Base-by-base conservation (phyloP, 768 basidiomycete species). In the Lyophyllum semitale region DNA sequence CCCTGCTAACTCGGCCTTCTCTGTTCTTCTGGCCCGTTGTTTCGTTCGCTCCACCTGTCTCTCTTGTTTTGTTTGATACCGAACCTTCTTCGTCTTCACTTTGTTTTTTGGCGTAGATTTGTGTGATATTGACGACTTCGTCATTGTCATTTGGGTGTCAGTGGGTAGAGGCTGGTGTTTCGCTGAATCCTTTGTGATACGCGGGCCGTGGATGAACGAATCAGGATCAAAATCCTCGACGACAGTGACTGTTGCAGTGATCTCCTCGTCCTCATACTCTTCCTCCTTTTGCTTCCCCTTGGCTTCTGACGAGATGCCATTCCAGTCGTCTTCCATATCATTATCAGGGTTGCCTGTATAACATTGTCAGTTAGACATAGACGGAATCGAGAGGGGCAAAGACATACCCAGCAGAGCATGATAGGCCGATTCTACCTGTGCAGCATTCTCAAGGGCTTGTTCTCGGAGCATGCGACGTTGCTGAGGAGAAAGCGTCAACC, bases 171-270 rank as follows among this genome's bases (percentile, higher is more conserved):
- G 9, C 33, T 45, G 26, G 27, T 13, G 41, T 35, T 46, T 27
- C 27, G 45, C 37, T 11, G 45, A 38, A 41, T 8, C 42, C 37
- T 51, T 30, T 37, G 22, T 13, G 53, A 43, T 40, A n/a, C 68
- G 59, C 35, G 75, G 71, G 7, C 77, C 84, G 59, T 84, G 80
- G 29, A 82, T 76, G 66, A 87, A 70, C 41, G 77, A 70, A 63
- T 83, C 79, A 20, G 90, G 84, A 68, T 95, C 92, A 68, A 96
- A 92, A 68, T 97, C 93, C 67, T 97, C 92, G 13, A 92, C 86
- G 47, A 97, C 86, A 15, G 93, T 95, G 42, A 97, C 94, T 17
- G 90, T 93, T 42, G 95, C 92, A 29, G 91, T 78, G 57, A 88
- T 81, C 65, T 95, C 88, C 63, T 93, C 92, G 60, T 88, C 88